These are phyloP conservation scores for Ochetophila trinervis DNA, from an alignment of 306 rosid genomes.

Conservation along the genomic window DNA sequence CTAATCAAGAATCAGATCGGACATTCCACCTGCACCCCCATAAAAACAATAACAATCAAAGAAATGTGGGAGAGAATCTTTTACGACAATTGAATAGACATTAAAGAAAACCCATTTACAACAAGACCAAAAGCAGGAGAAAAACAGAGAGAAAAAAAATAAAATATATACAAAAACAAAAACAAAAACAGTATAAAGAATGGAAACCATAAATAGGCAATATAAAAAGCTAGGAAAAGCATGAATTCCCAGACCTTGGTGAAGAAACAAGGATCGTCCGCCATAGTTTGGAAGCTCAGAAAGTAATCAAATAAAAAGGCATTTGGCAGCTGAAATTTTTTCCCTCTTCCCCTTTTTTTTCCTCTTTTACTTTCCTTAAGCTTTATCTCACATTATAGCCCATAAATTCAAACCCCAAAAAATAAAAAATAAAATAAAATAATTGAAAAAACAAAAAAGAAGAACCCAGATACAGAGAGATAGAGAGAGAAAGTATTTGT, in stretches of 20 bases:
- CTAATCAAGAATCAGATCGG: constrained; percentile 42
- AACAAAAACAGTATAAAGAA: not conserved
- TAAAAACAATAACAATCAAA: constrained; percentile 6
- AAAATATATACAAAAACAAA: not conserved
- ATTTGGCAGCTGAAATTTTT: constrained; percentile 42
- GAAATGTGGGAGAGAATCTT: constrained; percentile 21
- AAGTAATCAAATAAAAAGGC: constrained; percentile 56
- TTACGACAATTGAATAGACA: not conserved
- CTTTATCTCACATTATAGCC: constrained; percentile 36
- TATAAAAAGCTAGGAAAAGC: constrained; percentile 12
- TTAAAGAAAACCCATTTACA: constrained; percentile 2
- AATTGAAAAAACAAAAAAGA: constrained; percentile 7
- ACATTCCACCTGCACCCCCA: constrained; percentile 45
- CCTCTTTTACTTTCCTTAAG: constrained; percentile 17
- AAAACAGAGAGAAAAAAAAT: not conserved
- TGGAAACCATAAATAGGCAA: not conserved
- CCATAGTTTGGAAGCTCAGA: constrained; percentile 75
- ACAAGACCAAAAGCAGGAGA: not conserved
- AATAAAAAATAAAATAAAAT: constrained; percentile 10
- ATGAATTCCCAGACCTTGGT: constrained; percentile 50
- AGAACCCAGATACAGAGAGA: constrained; percentile 2
- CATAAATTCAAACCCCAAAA: constrained; percentile 6
- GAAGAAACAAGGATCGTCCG: constrained; percentile 71
- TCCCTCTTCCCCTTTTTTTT: constrained; percentile 7
- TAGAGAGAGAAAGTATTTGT: constrained; percentile 19